A percentile compares a stretch with the other conserved stretches of the same genome.
Conservation (phyloP, 108 stramenopile species). For the Cyclotella kingstonii region DNA sequence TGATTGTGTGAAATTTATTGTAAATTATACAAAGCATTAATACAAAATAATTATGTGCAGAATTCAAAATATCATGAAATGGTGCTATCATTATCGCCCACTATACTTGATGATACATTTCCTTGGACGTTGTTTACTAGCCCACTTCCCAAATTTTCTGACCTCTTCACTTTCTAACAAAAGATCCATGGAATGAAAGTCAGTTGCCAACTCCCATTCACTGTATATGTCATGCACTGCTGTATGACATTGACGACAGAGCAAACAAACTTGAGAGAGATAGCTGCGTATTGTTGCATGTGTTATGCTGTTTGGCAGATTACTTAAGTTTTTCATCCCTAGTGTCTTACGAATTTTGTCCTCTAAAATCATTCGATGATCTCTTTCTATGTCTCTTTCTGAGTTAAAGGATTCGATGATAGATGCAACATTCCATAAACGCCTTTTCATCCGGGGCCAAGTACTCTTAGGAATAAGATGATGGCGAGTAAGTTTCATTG, state of each 20-base stretch:
- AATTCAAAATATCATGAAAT: too few relatives aligned
- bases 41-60: too few relatives aligned
- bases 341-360: conserved; percentile 37
- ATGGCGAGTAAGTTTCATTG: conserved; percentile 62
- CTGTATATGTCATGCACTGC: conserved; percentile 56
- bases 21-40: too few relatives aligned
- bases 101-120: conserved; percentile 41
- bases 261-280: conserved; percentile 41
- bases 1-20: too few relatives aligned
- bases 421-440: conserved; percentile 50
- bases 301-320: conserved; percentile 17
- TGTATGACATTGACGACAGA: conserved; percentile 72
- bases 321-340: conserved; percentile 34
- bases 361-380: conserved; percentile 3
- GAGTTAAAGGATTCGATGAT: conserved; percentile 26
- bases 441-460: conserved; percentile 54
- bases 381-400: conserved; percentile 6
- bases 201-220: conserved; percentile 60
- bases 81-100: too few relatives aligned
- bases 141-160: conserved; percentile 71
- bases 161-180: conserved; percentile 52
- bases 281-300: conserved; percentile 35
- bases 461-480: conserved; percentile 69
- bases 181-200: conserved; percentile 56
- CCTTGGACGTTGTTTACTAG: conserved; percentile 58